Conservation (phyloP, 2,329 filamentous ascomycete genomes). For the Fusarium armeniacum region DNA sequence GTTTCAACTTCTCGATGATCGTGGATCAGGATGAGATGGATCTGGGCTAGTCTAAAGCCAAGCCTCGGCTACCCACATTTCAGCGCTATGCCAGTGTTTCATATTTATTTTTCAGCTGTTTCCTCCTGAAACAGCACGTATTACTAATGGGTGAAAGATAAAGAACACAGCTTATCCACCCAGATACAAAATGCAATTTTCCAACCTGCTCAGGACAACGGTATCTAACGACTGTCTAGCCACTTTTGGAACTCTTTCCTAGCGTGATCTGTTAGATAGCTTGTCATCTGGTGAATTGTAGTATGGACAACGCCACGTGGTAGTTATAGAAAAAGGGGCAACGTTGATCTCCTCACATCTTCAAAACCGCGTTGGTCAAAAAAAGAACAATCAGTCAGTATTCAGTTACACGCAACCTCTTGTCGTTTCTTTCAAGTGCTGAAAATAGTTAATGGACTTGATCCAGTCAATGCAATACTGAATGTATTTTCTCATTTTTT, state of each 20-base stretch:
- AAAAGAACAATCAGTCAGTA: too few species aligned
- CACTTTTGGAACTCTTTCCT: too few species aligned
- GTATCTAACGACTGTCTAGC: too few species aligned
- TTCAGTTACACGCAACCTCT: neutral
- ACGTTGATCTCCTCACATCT: neutral
- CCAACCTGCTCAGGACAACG: too few species aligned
- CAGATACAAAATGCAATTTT: too few species aligned
- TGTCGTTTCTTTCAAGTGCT: rapidly evolving
- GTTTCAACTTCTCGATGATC: neutral
- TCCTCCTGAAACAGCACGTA: neutral
- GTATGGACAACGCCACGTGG: too few species aligned
- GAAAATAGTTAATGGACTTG: neutral
- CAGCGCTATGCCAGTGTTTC: conserved; percentile 3
- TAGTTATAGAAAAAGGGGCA: too few species aligned
- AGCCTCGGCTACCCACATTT: neutral
- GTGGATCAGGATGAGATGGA: neutral
- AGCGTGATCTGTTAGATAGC: too few species aligned
- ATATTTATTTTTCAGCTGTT: conserved; percentile 4
- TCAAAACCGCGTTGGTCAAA: neutral
- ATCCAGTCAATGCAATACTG: too few species aligned
- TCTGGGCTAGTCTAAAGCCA: neutral
- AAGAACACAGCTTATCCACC: too few species aligned
- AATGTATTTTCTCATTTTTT: neutral
- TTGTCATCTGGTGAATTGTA: too few species aligned
- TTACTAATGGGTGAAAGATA: too few species aligned